Conservation (phyloP, 768 basidiomycete species). For the Daedaleopsis nitida region DNA sequence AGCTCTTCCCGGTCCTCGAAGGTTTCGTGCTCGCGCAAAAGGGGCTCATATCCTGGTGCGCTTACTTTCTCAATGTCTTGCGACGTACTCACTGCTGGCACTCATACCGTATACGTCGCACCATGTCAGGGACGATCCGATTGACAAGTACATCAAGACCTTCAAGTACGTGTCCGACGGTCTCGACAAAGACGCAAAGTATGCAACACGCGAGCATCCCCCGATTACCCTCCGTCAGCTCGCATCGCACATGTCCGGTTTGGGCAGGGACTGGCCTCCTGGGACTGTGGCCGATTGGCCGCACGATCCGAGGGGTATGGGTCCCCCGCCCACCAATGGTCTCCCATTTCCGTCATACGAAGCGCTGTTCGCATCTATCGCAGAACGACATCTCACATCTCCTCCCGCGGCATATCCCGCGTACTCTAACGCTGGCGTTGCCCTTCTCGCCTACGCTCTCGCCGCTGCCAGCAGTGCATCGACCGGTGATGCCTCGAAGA, state of each 20-base stretch:
- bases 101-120: not conserved
- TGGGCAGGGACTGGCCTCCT: conserved; percentile 40
- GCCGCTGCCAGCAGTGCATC: conserved; percentile 33
- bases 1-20: conserved; percentile 52
- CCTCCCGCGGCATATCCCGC: conserved; percentile 46
- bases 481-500: not conserved
- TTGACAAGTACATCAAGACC: conserved; percentile 45
- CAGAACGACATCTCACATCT: conserved; percentile 41
- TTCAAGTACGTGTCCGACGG: conserved; percentile 33
- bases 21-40: conserved; percentile 50
- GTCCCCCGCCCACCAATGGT: conserved; percentile 33
- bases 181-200: conserved; percentile 14
- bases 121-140: conserved; percentile 48
- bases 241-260: conserved; percentile 34
- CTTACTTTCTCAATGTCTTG: not conserved
- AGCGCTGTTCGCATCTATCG: conserved; percentile 38
- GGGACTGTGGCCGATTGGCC: conserved; percentile 45
- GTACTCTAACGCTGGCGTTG: conserved; percentile 44
- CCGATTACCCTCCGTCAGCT: conserved; percentile 33
- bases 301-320: conserved; percentile 27
- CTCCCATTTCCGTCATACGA: conserved; percentile 35
- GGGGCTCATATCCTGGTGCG: conserved; percentile 37
- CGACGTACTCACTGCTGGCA: too few relatives aligned
- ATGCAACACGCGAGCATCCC: not conserved
- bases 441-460: conserved; percentile 37